Evolutionary conservation across 2,329 filamentous ascomycete genomes (phyloP).

Genomic region (Penicillium rolfsii): DNA sequence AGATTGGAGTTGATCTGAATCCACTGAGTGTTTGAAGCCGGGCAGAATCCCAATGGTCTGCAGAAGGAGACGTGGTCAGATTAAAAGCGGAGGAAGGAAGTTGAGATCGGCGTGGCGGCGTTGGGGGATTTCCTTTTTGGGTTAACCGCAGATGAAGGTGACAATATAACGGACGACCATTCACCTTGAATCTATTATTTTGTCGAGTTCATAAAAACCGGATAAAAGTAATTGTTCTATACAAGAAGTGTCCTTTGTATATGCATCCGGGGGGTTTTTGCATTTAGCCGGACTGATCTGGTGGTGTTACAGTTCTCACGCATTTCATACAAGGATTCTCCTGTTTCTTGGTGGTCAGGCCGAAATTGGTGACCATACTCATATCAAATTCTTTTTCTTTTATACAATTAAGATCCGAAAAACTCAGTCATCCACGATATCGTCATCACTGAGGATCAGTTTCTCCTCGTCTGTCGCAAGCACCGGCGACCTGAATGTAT

Average conservation of each 20-base stretch:
- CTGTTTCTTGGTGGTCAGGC: neutral
- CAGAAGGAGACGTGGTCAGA: conserved; percentile 4
- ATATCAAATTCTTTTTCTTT: neutral
- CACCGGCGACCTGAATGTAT: conserved; percentile 26
- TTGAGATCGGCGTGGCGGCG: conserved; percentile 1
- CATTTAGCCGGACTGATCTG: neutral
- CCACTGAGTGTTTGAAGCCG: neutral
- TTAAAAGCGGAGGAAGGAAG: neutral
- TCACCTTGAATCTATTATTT: neutral
- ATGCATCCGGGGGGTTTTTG: neutral
- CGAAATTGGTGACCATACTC: neutral
- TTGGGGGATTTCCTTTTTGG: conserved; percentile 1
- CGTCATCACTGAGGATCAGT: conserved; percentile 77
- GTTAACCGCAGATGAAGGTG: neutral
- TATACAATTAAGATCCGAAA: neutral
- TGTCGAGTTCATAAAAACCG: no score
- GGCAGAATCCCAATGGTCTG: neutral
- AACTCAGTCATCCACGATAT: conserved; percentile 71
- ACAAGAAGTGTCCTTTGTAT: no score
- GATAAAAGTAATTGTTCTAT: no score
- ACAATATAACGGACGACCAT: neutral
- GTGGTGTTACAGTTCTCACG: no score
- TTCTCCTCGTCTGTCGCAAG: conserved; percentile 60
- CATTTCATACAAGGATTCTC: neutral
- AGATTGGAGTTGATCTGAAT: neutral